Evolutionary conservation across 2,329 filamentous ascomycete species (phyloP).

Genomic region (Neoarthrinium moseri): DNA sequence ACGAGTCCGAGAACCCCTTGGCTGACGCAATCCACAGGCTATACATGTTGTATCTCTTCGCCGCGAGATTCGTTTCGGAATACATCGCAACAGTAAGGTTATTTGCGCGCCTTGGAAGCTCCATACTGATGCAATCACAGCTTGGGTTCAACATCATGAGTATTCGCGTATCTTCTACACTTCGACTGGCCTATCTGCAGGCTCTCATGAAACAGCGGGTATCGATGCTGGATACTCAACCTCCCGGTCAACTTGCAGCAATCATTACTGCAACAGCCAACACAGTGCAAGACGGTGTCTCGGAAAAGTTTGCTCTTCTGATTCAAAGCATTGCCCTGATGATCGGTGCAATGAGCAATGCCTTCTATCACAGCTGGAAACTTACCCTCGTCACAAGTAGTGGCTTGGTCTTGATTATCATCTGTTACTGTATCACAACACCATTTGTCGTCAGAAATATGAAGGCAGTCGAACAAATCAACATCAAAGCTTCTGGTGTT

Average conservation of each 20-base stretch:
- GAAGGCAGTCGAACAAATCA: constrained; percentile 47
- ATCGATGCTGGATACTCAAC: constrained; percentile 64
- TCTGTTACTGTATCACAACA: constrained; percentile 49
- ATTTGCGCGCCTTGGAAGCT: not conserved
- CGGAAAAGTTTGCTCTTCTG: constrained; percentile 59
- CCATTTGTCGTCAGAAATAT: constrained; percentile 56
- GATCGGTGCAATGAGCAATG: constrained; percentile 51
- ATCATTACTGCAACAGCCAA: constrained; percentile 65
- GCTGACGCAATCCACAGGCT: no score
- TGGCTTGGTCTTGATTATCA: constrained; percentile 53
- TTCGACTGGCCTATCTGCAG: constrained; percentile 65
- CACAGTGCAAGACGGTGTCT: constrained; percentile 61
- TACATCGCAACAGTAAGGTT: constrained; percentile 56
- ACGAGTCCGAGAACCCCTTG: no score
- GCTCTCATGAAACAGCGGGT: constrained; percentile 64
- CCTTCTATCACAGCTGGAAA: constrained; percentile 57
- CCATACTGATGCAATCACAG: no score
- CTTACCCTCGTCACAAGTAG: constrained; percentile 58
- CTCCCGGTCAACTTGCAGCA: constrained; percentile 56
- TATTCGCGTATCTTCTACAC: constrained; percentile 57
- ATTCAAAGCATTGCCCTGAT: constrained; percentile 55
- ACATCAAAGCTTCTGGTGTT: constrained; percentile 56
- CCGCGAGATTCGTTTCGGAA: constrained; percentile 61
- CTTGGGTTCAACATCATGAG: constrained; percentile 61
- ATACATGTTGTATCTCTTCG: constrained; percentile 70